Evolutionary conservation across 1,284 basidiomycete species (phyloP).

Genomic region (Ustilago nuda): DNA sequence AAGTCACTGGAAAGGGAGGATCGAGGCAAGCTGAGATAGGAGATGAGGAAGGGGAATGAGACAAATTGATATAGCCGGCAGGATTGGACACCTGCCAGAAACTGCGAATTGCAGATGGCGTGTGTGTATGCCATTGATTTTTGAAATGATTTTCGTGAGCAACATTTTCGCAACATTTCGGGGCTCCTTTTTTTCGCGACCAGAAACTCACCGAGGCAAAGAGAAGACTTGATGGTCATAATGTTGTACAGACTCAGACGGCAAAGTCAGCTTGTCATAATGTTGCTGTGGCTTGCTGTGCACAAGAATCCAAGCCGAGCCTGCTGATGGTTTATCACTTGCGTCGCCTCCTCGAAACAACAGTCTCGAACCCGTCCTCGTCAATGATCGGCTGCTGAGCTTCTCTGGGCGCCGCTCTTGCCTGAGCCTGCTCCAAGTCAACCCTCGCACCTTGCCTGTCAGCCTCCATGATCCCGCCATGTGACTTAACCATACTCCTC

Average conservation of each 20-base stretch:
- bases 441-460: slow-evolving; percentile 34
- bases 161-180: too few relatives aligned
- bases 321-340: slow-evolving; percentile 18
- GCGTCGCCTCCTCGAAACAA: slow-evolving; percentile 54
- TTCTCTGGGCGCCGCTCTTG: slow-evolving; percentile 9
- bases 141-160: too few relatives aligned
- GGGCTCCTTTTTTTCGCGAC: too few relatives aligned
- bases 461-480: slow-evolving; percentile 43
- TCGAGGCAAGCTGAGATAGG: background rate
- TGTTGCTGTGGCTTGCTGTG: background rate
- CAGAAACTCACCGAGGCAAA: too few relatives aligned
- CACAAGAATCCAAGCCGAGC: too few relatives aligned
- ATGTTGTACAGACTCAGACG: background rate
- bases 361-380: slow-evolving; percentile 64
- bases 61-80: slow-evolving; percentile 39
- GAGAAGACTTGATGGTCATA: too few relatives aligned
- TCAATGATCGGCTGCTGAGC: slow-evolving; percentile 55
- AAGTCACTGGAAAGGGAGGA: background rate
- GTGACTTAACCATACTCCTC: slow-evolving; percentile 32
- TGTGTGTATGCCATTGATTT: background rate
- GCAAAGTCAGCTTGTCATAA: background rate
- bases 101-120: slow-evolving; percentile 1
- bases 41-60: background rate
- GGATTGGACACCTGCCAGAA: slow-evolving; percentile 39
- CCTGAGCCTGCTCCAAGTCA: slow-evolving; percentile 35